Evolutionary conservation across 2,329 filamentous ascomycete genomes (phyloP), one percentile per base, ranked within the genome.

Genomic region (Cytospora piceicola): DNA sequence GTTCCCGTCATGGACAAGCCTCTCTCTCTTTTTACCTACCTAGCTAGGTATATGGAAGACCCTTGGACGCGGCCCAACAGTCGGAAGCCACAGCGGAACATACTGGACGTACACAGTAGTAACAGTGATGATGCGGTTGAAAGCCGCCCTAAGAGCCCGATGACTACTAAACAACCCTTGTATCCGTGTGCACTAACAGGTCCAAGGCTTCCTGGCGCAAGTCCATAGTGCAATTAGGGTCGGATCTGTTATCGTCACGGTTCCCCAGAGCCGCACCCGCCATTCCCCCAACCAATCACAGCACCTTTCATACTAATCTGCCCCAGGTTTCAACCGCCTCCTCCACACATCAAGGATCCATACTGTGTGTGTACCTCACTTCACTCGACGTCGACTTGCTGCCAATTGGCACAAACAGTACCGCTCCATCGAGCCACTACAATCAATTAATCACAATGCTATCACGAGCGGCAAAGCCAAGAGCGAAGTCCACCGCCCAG

Each of bases 391-490:
- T 57, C 56, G 27, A 52, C 63, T 64, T 65, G 65, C 68, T 63
- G 72, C 71, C 74, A 71, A 75, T 74, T 74, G 73, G 73, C 73
- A 72, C 70, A 69, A 69, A 65, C 67, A 63, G 68, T 64, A 69
- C 72, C 72, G 71, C 73, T 73, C 77, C 73, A 76, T 75, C 73
- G 77, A 75, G 77, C 77, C 72, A 69, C 75, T 69, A 72, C 63
- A 65, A 61, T 67, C 30, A 24, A 15, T 27, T 68, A 66, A 64
- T 62, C 72, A 75, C 70, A 62, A 81, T 81, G 79, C 74, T 81
- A 74, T 81, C 79, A 59, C 77, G 79, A 75, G 79, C 78, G 39
- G 73, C 79, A 66, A 75, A 75, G 69, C 75, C 78, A 69, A 75
- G 77, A 70, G 74, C 77, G 69, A 75, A 75, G 72, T 77, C 75